Evolutionary conservation across 768 basidiomycete genomes (phyloP).

Genomic region (Strobilomyces dryophilus): DNA sequence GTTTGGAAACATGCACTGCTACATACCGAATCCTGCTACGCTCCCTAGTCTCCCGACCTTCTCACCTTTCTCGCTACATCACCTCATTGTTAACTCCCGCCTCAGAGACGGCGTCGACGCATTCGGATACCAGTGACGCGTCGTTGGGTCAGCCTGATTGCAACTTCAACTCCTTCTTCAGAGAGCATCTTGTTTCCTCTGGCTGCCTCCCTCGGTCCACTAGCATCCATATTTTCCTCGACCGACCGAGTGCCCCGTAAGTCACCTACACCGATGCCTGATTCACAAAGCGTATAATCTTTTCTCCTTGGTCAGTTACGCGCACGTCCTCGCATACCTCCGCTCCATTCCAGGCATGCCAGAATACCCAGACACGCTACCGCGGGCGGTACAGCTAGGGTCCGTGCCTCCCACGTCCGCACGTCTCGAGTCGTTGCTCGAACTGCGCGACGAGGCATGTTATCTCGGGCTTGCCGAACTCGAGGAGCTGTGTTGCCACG

Average conservation of each 20-base stretch:
- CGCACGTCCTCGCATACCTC: conserved; percentile 67
- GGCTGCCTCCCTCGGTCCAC: conserved; percentile 47
- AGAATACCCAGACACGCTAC: conserved; percentile 50
- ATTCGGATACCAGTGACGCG: conserved; percentile 46
- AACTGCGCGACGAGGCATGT: conserved; percentile 74
- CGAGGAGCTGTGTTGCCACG: conserved; percentile 60
- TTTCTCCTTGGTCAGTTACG: conserved; percentile 44
- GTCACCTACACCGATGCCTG: conserved; percentile 26
- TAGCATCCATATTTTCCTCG: conserved; percentile 69
- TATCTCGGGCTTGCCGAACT: conserved; percentile 70
- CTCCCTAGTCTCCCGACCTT: conserved; percentile 66
- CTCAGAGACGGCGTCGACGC: conserved; percentile 52
- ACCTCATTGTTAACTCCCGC: conserved; percentile 38
- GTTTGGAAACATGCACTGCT: conserved; percentile 68
- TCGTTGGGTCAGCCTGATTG: conserved; percentile 17
- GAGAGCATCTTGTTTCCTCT: conserved; percentile 58
- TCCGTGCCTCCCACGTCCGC: conserved; percentile 33
- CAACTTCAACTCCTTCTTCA: conserved; percentile 50
- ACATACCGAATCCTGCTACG: conserved; percentile 62
- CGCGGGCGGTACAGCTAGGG: conserved; percentile 52
- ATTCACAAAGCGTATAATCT: conserved; percentile 1
- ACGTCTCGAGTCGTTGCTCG: conserved; percentile 63
- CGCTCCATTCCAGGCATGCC: conserved; percentile 48
- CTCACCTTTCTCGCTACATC: conserved; percentile 60
- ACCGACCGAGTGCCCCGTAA: conserved; percentile 76